These are phyloP conservation scores for Penicillium aurantiogriseum DNA, from an alignment of 2,329 filamentous ascomycete species.

Conservation along the genomic window DNA sequence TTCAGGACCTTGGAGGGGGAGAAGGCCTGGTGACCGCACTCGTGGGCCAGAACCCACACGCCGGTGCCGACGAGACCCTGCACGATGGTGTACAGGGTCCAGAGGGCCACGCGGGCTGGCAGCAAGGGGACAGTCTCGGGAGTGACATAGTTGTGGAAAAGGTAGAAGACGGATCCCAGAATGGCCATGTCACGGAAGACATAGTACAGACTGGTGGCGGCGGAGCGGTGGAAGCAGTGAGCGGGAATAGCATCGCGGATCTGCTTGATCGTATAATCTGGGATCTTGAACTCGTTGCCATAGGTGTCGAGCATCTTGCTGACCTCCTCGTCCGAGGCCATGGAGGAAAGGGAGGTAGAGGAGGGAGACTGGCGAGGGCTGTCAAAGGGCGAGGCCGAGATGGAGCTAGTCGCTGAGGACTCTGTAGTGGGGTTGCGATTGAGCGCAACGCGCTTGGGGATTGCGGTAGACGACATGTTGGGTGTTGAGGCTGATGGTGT, in stretches of 20 bases:
- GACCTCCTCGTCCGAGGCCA: slow-evolving; percentile 65
- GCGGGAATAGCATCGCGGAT: slow-evolving; percentile 95
- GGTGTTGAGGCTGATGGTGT: not conserved
- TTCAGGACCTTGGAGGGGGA: slow-evolving; percentile 88
- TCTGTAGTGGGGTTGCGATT: slow-evolving; percentile 55
- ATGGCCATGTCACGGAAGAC: slow-evolving; percentile 76
- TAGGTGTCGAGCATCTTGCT: slow-evolving; percentile 79
- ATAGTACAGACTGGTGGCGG: slow-evolving; percentile 71
- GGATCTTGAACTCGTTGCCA: slow-evolving; percentile 89
- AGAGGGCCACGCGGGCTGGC: slow-evolving; percentile 63
- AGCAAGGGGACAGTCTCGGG: slow-evolving; percentile 75
- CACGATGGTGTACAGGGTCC: slow-evolving; percentile 70
- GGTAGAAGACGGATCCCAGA: slow-evolving; percentile 74
- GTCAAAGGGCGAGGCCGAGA: slow-evolving; percentile 56
- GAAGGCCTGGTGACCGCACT: slow-evolving; percentile 97
- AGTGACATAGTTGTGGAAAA: slow-evolving; percentile 87
- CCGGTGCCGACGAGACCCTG: slow-evolving; percentile 94
- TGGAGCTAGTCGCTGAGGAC: slow-evolving; percentile 56
- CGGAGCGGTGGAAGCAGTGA: slow-evolving; percentile 93
- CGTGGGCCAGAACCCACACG: slow-evolving; percentile 93
- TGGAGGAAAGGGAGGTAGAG: slow-evolving; percentile 86
- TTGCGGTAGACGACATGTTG: slow-evolving; percentile 52
- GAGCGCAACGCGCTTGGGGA: slow-evolving; percentile 49
- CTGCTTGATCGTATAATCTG: slow-evolving; percentile 96
- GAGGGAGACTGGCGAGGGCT: slow-evolving; percentile 67